Percentiles rank a stretch among this genome's conserved stretches.
Evolutionary conservation across 768 basidiomycete species (phyloP).

Genomic region (Naganishia onofrii): DNA sequence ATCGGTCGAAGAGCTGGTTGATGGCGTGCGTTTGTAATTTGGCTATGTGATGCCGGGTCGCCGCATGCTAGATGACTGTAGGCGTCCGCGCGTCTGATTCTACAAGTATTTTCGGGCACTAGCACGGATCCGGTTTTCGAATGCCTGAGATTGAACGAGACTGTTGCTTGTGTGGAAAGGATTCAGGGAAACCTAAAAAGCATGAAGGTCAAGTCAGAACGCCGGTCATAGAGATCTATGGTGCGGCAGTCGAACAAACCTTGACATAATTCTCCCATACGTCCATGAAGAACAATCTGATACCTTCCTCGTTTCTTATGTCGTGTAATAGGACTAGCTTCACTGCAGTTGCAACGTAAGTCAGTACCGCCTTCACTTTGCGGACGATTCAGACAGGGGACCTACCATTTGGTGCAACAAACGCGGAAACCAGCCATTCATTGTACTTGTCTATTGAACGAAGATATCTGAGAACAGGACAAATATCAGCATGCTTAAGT

Average conservation of each 20-base stretch:
- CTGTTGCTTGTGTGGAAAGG: slow-evolving; percentile 95
- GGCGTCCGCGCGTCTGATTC: not conserved
- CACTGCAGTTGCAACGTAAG: slow-evolving; percentile 57
- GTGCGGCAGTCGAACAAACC: slow-evolving; percentile 63
- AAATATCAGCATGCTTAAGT: not conserved
- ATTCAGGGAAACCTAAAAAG: slow-evolving; percentile 72
- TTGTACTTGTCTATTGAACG: slow-evolving; percentile 96
- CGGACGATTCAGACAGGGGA: slow-evolving; percentile 7
- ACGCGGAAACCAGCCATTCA: slow-evolving; percentile 96
- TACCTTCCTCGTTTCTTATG: slow-evolving; percentile 94
- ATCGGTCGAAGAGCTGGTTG: not conserved
- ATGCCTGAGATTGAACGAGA: slow-evolving; percentile 70
- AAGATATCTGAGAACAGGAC: slow-evolving; percentile 68
- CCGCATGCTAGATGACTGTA: too few species aligned
- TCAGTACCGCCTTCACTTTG: not conserved
- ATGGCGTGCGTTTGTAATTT: too few species aligned
- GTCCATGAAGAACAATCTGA: slow-evolving; percentile 84
- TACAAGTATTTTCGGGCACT: slow-evolving; percentile 80
- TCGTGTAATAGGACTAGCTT: slow-evolving; percentile 95
- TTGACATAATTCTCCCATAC: slow-evolving; percentile 98
- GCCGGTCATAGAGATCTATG: not conserved
- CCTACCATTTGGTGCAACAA: slow-evolving; percentile 92
- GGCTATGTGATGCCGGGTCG: not conserved
- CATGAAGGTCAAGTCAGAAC: not conserved
- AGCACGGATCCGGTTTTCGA: slow-evolving; percentile 77